Percentiles rank a stretch among this genome's conserved stretches.
Evolutionary conservation across 2,329 filamentous ascomycete genomes (phyloP).

Genomic region (Trichoderma sp.): DNA sequence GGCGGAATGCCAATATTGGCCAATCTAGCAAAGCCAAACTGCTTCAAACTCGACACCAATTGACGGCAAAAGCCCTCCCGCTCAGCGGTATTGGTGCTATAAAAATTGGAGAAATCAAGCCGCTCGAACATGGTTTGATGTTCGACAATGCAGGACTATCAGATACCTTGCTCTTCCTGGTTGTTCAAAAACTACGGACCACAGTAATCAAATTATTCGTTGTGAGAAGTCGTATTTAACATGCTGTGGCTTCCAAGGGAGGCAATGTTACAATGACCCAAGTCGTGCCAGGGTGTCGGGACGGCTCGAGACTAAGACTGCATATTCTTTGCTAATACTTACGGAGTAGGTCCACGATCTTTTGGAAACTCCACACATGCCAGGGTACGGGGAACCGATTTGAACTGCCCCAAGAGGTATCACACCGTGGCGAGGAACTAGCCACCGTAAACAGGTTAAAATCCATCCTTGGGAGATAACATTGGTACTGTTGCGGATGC

Average conservation of each 20-base stretch:
- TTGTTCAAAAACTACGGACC: not conserved
- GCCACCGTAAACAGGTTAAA: not conserved
- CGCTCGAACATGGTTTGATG: constrained; percentile 7
- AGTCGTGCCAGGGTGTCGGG: not conserved
- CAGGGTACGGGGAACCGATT: not conserved
- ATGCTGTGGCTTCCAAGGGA: not conserved
- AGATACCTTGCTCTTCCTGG: not conserved
- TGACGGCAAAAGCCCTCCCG: constrained; percentile 1
- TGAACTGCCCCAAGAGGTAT: not conserved
- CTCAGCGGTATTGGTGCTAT: not conserved
- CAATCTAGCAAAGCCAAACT: constrained; percentile 6
- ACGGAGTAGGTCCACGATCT: not conserved
- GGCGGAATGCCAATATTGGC: not conserved
- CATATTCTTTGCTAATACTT: not conserved
- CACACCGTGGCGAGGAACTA: not conserved
- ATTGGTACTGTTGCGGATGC: not conserved
- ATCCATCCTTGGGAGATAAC: not conserved
- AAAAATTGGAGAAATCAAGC: not conserved
- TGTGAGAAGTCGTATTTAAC: not conserved
- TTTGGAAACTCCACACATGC: not conserved
- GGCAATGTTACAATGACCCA: not conserved
- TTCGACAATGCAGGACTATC: not conserved
- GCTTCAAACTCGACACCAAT: not conserved
- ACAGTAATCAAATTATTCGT: not conserved
- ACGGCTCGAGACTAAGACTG: not conserved